These are phyloP conservation scores for Fibroporia radiculosa DNA, from an alignment of 768 basidiomycete species.

Conservation along the genomic window DNA sequence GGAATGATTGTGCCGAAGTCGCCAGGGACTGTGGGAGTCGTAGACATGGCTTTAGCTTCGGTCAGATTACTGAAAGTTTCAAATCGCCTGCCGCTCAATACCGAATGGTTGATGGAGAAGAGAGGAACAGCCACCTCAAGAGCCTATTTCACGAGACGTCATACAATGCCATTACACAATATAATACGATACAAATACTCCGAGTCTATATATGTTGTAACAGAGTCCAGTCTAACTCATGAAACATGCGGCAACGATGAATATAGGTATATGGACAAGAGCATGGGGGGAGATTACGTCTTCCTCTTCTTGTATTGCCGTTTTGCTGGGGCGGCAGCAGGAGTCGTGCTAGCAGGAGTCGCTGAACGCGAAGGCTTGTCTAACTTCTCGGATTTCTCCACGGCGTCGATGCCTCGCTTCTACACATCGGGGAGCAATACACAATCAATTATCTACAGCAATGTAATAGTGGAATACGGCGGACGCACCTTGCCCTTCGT, in stretches of 20 bases:
- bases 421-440: constrained; percentile 18
- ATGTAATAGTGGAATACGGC: background rate
- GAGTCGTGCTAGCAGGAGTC: constrained; percentile 44
- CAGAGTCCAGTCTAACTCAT: too few relatives aligned
- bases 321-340: constrained; percentile 42
- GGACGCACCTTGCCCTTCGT: constrained; percentile 42
- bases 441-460: background rate
- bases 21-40: constrained; percentile 1
- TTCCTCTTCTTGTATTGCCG: constrained; percentile 65
- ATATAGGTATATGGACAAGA: too few relatives aligned
- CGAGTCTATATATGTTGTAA: too few relatives aligned
- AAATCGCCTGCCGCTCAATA: too few relatives aligned
- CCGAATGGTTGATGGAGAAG: too few relatives aligned
- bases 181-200: background rate
- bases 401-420: constrained; percentile 72
- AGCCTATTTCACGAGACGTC: background rate
- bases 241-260: too few relatives aligned
- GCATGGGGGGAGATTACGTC: constrained; percentile 27
- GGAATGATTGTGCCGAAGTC: constrained; percentile 8
- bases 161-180: background rate
- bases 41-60: constrained; percentile 4
- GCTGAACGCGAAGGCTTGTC: constrained; percentile 47
- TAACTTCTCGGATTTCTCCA: constrained; percentile 40
- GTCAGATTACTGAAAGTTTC: too few relatives aligned
- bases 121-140: too few relatives aligned